Evolutionary conservation across 352 stramenopile genomes (phyloP), one percentile per base, ranked within the genome.

Genomic region (Halophytophthora polymorphica): DNA sequence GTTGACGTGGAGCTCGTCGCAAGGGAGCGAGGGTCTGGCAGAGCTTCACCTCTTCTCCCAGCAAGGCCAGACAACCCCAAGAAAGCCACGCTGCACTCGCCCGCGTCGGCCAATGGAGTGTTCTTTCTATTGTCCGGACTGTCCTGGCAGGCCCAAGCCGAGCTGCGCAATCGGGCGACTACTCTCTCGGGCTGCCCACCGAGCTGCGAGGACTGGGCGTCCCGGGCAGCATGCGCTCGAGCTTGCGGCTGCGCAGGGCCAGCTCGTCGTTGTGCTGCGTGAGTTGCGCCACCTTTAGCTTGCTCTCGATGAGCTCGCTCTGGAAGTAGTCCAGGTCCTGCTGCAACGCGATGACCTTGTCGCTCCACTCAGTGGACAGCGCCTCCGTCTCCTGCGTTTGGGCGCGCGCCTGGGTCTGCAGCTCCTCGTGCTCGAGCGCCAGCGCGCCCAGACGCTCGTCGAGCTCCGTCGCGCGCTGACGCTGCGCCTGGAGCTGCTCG

Each of bases 261-360:
- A 88, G 66, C 56, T 93, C 76, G 50, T 93, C 82, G 58, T 88
- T 86, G 42, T 69, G 69, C 50, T 87, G 75, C 55, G 71, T 88
- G 34, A 90, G 64, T 53, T 86, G 64, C 3, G 82, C 79, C 23
- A 90, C 66, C 43, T 89, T 86, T 66, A 93, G 83, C 74, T 93
- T 90, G 65, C 71, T 88, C 51, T 88, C 73, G 36, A 93, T 88
- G 44, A 93, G 61, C 44, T 93, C 82, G 53, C 68, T 64, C 52
- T 90, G 82, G 64, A 88, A 93, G 58, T 89, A 90, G 47, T 88
- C 77, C 50, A 90, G 87, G 60, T 92, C 82, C 48, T 86, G 70
- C 58, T 88, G 63, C 10, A 92, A 66, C 42, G 70, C 50, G 22
- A 76, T 62, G 45, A 69, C 64, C 35, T 74, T 56, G 23, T 68